These are phyloP conservation scores for Ammopiptanthus mongolicus DNA, from an alignment of 306 rosid species.

Conservation along the genomic window DNA sequence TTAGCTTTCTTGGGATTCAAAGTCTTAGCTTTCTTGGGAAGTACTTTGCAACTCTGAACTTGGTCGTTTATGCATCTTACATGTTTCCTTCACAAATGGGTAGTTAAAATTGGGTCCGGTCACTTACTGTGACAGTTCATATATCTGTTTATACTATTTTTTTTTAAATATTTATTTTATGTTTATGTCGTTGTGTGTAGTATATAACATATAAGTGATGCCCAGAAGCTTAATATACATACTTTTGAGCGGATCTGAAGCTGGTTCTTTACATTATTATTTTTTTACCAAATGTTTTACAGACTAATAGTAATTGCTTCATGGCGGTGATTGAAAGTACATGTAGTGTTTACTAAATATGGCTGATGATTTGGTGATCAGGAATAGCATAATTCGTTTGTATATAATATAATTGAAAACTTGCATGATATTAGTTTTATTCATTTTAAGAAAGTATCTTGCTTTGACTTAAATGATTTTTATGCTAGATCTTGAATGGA, in stretches of 20 bases:
- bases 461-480: neutral
- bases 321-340: neutral
- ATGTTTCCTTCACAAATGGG: neutral
- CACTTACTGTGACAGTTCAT: neutral
- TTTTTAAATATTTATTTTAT: neutral
- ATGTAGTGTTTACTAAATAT: neutral
- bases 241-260: conserved; percentile 21
- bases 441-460: neutral
- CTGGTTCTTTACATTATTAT: neutral
- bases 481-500: conserved; percentile 10
- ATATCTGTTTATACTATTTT: neutral
- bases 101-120: conserved; percentile 1
- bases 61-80: neutral
- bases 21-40: neutral
- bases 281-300: neutral
- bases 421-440: neutral
- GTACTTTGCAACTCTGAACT: neutral
- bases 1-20: neutral
- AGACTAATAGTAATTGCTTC: conserved; percentile 1
- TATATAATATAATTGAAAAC: neutral
- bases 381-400: neutral
- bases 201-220: neutral
- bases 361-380: neutral
- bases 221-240: neutral
- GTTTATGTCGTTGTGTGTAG: neutral